phyloP scores from a whole-genome alignment of 768 basidiomycete genomes.

The Solioccasus polychromus region DNA sequence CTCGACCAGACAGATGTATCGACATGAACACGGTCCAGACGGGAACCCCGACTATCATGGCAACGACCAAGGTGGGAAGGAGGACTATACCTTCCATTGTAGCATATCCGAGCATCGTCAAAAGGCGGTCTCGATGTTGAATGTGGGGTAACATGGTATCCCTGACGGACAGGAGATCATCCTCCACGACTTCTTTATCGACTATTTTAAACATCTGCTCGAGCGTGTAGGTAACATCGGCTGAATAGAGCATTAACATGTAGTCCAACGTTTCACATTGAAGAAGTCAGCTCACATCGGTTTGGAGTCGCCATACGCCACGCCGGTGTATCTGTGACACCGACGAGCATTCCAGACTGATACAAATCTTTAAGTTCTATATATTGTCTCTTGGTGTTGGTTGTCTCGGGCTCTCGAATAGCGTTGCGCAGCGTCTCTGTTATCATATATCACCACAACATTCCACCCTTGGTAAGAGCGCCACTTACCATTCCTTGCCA shows the following conservation, averaged over 20 bases:
- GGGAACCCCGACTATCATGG: slow-evolving; percentile 16
- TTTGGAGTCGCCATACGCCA: slow-evolving; percentile 20
- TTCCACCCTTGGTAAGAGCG: not conserved
- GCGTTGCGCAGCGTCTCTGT: slow-evolving; percentile 10
- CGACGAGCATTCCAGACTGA: slow-evolving; percentile 16
- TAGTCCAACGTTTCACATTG: not conserved
- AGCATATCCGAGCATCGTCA: not conserved
- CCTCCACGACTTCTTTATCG: slow-evolving; percentile 16
- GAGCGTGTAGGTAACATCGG: slow-evolving; percentile 13
- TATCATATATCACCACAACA: not conserved
- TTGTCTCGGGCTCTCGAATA: not conserved
- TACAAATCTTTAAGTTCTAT: slow-evolving; percentile 15
- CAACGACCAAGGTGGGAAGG: slow-evolving; percentile 17
- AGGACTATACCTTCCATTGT: slow-evolving; percentile 1
- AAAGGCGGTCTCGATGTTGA: slow-evolving; percentile 19
- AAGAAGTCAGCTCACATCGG: slow-evolving; percentile 3
- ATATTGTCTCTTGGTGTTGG: no score
- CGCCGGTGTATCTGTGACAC: slow-evolving; percentile 10
- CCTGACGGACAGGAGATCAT: slow-evolving; percentile 15
- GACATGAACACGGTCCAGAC: slow-evolving; percentile 6
- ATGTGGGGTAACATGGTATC: slow-evolving; percentile 18
- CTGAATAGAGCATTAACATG: not conserved
- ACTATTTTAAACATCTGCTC: slow-evolving; percentile 20
- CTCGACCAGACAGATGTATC: slow-evolving; percentile 2
- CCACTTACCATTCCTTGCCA: slow-evolving; percentile 14